phyloP scores from a whole-genome alignment of 1,139 yeast genomes.

The Candida sanyaensis region DNA sequence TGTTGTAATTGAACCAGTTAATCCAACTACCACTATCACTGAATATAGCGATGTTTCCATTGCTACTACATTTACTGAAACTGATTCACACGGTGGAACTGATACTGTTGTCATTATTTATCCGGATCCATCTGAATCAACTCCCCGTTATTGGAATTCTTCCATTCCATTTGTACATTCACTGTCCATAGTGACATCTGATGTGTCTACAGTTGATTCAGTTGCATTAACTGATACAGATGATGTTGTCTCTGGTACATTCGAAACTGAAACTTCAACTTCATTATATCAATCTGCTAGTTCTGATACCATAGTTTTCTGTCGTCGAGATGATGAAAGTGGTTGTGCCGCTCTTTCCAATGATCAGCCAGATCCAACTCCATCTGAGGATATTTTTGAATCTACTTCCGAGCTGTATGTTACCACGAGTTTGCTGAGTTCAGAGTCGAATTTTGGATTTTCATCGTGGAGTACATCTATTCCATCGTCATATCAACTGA shows the following conservation, averaged over 20 bases:
- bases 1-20: too few species aligned
- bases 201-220: too few species aligned
- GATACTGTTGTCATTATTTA: background rate
- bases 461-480: too few species aligned
- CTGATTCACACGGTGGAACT: too few species aligned
- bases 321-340: background rate
- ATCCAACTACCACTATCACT: too few species aligned
- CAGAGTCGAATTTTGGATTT: background rate
- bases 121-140: background rate
- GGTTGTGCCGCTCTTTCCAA: background rate
- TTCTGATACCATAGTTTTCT: background rate
- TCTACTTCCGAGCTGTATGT: background rate
- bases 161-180: too few species aligned
- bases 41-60: too few species aligned
- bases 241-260: background rate
- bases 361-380: background rate
- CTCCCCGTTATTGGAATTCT: too few species aligned
- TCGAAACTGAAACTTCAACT: background rate
- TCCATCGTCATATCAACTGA: too few species aligned
- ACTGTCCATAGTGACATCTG: too few species aligned
- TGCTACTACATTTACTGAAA: too few species aligned
- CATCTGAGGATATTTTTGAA: background rate
- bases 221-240: background rate
- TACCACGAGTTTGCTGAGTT: background rate
- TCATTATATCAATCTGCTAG: background rate